These are phyloP conservation scores for Hydnomerulius pinastri DNA, from an alignment of 768 basidiomycete genomes.

Conservation along the genomic window DNA sequence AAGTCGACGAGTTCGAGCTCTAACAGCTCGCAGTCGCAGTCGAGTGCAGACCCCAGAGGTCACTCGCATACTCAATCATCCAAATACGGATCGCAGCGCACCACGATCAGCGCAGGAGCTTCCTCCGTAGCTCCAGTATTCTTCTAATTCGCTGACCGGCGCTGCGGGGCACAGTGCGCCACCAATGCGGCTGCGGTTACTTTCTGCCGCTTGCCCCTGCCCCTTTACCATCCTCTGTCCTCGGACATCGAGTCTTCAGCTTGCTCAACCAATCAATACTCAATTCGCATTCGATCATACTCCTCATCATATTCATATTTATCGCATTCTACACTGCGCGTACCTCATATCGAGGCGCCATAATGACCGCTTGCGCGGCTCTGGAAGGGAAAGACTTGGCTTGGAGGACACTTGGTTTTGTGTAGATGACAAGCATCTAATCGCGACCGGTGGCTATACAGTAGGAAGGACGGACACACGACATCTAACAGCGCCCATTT, in stretches of 20 bases:
- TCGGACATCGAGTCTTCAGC: slow-evolving; percentile 4
- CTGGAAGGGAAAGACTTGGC: slow-evolving; percentile 1
- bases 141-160: slow-evolving; percentile 42
- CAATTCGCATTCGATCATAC: background rate
- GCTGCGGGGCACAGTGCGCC: background rate
- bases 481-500: slow-evolving; percentile 10
- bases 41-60: slow-evolving; percentile 19
- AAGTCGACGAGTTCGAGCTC: slow-evolving; percentile 20
- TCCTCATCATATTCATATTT: background rate
- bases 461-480: slow-evolving; percentile 19
- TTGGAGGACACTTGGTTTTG: slow-evolving; percentile 5
- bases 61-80: slow-evolving; percentile 28
- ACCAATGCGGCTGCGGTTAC: background rate
- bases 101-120: slow-evolving; percentile 51
- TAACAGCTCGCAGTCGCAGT: slow-evolving; percentile 18
- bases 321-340: background rate
- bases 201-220: background rate
- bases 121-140: slow-evolving; percentile 56
- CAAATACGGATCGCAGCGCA: slow-evolving; percentile 24
- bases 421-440: slow-evolving; percentile 15
- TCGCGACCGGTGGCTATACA: slow-evolving; percentile 7
- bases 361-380: slow-evolving; percentile 4
- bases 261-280: background rate
- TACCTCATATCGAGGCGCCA: slow-evolving; percentile 5
- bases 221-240: background rate